phyloP scores from a whole-genome alignment of 2,329 filamentous ascomycete species.

The Sporothrix globosa region DNA sequence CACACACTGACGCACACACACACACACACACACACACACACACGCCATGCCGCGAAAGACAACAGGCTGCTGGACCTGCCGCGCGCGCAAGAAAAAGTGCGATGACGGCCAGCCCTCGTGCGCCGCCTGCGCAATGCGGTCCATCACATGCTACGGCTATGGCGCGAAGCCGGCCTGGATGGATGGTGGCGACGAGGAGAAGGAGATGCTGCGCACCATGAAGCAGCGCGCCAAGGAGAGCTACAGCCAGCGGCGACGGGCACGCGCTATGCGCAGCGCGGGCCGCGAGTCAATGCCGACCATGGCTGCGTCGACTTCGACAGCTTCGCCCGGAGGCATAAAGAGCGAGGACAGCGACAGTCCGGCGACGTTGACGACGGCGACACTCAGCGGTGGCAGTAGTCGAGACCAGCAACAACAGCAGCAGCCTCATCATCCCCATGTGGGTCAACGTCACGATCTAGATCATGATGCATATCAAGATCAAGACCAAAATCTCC shows the following conservation, averaged over 20 bases:
- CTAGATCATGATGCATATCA: no score
- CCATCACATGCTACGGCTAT: constrained; percentile 30
- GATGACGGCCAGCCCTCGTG: constrained; percentile 30
- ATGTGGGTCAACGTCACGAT: no score
- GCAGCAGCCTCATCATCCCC: neutral
- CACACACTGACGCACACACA: neutral
- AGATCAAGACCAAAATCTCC: no score
- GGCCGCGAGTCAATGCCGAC: neutral
- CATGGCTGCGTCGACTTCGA: neutral
- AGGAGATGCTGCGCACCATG: constrained; percentile 27
- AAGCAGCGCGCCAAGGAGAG: constrained; percentile 31
- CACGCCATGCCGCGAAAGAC: constrained; percentile 30
- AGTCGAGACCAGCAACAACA: neutral
- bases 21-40: neutral
- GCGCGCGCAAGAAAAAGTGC: constrained; percentile 34
- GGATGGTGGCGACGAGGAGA: constrained; percentile 28
- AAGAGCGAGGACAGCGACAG: neutral
- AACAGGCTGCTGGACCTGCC: constrained; percentile 33
- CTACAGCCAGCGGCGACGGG: constrained; percentile 30
- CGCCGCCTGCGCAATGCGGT: constrained; percentile 23
- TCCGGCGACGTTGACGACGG: neutral
- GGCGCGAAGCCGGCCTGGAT: constrained; percentile 30
- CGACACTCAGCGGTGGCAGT: neutral
- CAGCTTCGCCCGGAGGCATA: constrained; percentile 1
- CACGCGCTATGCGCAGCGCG: constrained; percentile 10